These are phyloP conservation scores for Lecanosticta acicola DNA, from an alignment of 2,329 filamentous ascomycete species.

Conservation along the genomic window DNA sequence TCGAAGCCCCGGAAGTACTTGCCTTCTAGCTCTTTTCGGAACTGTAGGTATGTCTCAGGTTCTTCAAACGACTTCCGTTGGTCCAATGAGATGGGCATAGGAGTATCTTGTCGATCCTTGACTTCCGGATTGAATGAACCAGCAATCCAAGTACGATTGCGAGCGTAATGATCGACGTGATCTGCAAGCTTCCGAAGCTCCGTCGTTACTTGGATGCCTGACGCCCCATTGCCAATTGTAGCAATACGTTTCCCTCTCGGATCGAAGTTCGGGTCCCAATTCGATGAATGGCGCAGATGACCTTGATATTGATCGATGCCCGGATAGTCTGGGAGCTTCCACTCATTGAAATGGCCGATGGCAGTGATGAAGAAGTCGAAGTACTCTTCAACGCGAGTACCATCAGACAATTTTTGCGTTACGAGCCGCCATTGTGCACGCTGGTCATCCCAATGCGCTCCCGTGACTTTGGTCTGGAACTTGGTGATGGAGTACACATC, in stretches of 20 bases:
- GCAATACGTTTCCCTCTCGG: conserved; percentile 37
- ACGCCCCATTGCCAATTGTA: conserved; percentile 41
- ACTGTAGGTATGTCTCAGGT: conserved; percentile 53
- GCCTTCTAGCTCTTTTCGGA: conserved; percentile 40
- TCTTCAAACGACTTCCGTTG: conserved; percentile 55
- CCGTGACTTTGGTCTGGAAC: conserved; percentile 52
- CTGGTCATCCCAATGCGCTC: conserved; percentile 51
- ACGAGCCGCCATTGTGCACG: conserved; percentile 54
- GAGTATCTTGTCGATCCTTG: conserved; percentile 46
- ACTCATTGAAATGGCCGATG: conserved; percentile 61
- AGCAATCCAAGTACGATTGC: conserved; percentile 63
- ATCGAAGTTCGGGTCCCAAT: conserved; percentile 33
- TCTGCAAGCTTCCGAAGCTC: conserved; percentile 45
- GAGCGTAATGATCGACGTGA: conserved; percentile 59
- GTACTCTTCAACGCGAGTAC: conserved; percentile 34
- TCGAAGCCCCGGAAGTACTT: conserved; percentile 55
- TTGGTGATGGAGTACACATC: conserved; percentile 56
- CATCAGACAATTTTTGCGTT: conserved; percentile 38
- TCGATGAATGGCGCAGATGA: conserved; percentile 35
- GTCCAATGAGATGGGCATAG: conserved; percentile 52
- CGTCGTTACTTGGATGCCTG: conserved; percentile 39
- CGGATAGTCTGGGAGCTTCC: conserved; percentile 57
- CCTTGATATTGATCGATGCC: conserved; percentile 36
- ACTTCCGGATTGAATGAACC: conserved; percentile 54
- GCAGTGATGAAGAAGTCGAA: conserved; percentile 59